Percentiles rank a stretch among this genome's conserved stretches.
These are phyloP conservation scores for Yamadazyma sp. DNA, from an alignment of 1,139 yeast species.

Conservation along the genomic window DNA sequence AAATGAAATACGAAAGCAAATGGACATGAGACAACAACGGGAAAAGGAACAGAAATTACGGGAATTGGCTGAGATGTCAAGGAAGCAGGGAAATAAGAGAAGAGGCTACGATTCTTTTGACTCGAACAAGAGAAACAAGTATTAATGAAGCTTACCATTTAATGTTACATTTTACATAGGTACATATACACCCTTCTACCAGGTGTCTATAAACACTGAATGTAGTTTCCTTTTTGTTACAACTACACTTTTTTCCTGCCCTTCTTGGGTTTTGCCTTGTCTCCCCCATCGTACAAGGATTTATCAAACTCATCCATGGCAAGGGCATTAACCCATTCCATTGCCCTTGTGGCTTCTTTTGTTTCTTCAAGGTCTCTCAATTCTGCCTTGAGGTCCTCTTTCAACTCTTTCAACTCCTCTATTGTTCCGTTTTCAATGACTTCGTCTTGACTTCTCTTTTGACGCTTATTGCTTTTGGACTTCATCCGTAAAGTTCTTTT, in stretches of 20 bases:
- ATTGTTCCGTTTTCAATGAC: slow-evolving; percentile 28
- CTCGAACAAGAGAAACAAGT: slow-evolving; percentile 7
- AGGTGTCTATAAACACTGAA: too few species aligned
- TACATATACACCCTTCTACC: background rate
- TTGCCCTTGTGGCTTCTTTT: slow-evolving; percentile 45
- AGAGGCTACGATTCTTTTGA: slow-evolving; percentile 3
- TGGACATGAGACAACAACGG: slow-evolving; percentile 54
- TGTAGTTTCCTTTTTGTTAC: too few species aligned
- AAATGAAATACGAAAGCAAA: slow-evolving; percentile 53
- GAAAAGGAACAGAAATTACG: slow-evolving; percentile 62
- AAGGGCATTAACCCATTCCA: slow-evolving; percentile 62
- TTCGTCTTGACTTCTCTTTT: slow-evolving; percentile 26
- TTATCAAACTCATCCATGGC: slow-evolving; percentile 54
- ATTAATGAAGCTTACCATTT: background rate
- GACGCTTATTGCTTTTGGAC: slow-evolving; percentile 15
- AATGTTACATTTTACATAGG: background rate
- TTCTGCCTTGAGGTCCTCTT: slow-evolving; percentile 25
- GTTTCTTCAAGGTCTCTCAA: slow-evolving; percentile 32
- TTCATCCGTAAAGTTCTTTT: slow-evolving; percentile 19
- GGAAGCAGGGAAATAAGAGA: slow-evolving; percentile 25
- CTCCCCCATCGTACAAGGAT: slow-evolving; percentile 61
- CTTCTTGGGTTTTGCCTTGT: slow-evolving; percentile 26
- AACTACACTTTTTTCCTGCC: too few species aligned
- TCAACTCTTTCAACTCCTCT: slow-evolving; percentile 27
- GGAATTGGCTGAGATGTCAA: slow-evolving; percentile 58